Evolutionary conservation across 192 early-diverging fungal genomes (phyloP).

Genomic region (Rhizophagus sp.): DNA sequence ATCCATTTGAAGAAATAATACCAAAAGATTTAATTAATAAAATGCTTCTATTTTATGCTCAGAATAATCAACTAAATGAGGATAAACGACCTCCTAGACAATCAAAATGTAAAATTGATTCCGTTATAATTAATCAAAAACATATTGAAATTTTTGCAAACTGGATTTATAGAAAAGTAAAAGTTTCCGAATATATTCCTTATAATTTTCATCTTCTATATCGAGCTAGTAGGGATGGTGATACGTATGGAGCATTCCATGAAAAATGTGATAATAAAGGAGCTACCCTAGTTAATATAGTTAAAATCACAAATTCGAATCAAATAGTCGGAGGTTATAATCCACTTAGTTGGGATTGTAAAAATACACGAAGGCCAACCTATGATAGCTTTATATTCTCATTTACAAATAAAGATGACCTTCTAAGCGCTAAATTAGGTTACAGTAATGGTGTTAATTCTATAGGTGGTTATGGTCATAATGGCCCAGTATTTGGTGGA

Average conservation of each 20-base stretch:
- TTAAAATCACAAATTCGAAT: neutral
- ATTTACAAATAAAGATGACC: neutral
- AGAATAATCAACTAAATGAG: neutral
- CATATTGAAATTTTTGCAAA: neutral
- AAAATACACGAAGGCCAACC: no score
- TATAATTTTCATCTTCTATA: neutral
- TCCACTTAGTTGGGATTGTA: neutral
- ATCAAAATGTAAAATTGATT: neutral
- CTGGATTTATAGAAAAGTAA: neutral
- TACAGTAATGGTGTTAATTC: neutral
- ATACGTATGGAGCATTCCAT: no score
- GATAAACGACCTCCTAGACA: neutral
- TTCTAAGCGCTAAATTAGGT: neutral
- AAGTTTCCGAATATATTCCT: no score
- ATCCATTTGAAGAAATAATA: neutral
- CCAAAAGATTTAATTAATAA: neutral
- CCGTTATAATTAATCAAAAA: neutral
- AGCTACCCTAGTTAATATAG: neutral
- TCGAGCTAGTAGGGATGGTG: neutral
- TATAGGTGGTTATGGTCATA: neutral
- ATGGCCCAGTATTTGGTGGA: neutral
- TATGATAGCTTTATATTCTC: neutral
- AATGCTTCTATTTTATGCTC: neutral
- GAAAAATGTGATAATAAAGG: neutral
- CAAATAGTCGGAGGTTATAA: conserved; percentile 17